These are phyloP conservation scores for Penicillium griseofulvum DNA, from an alignment of 2,329 filamentous ascomycete species.

Conservation along the genomic window DNA sequence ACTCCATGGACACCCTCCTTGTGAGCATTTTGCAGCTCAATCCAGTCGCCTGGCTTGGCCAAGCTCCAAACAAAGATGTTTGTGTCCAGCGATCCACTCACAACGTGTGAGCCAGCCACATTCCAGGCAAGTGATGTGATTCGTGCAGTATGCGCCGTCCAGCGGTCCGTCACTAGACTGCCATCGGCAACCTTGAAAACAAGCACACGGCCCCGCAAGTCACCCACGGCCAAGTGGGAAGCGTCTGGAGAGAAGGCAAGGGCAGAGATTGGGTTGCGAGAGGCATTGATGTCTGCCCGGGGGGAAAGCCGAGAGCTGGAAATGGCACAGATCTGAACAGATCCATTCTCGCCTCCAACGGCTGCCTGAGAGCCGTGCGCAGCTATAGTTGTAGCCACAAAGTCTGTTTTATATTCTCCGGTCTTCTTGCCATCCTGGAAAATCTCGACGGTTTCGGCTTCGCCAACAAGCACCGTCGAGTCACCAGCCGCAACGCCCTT, in stretches of 20 bases:
- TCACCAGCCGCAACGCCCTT: slow-evolving; percentile 64
- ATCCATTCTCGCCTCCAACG: slow-evolving; percentile 71
- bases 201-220: slow-evolving; percentile 80
- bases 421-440: slow-evolving; percentile 58
- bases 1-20: slow-evolving; percentile 94
- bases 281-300: slow-evolving; percentile 61
- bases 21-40: slow-evolving; percentile 84
- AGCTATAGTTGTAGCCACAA: slow-evolving; percentile 68
- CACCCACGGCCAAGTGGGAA: slow-evolving; percentile 76
- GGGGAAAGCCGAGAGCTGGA: slow-evolving; percentile 56
- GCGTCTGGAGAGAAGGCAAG: slow-evolving; percentile 81
- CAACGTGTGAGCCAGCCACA: slow-evolving; percentile 70
- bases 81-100: slow-evolving; percentile 83
- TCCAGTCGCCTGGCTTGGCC: slow-evolving; percentile 73
- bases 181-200: slow-evolving; percentile 69
- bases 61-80: slow-evolving; percentile 92
- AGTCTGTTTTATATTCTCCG: slow-evolving; percentile 60
- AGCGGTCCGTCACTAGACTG: slow-evolving; percentile 74
- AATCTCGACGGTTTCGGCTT: slow-evolving; percentile 58
- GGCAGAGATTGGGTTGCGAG: slow-evolving; percentile 69
- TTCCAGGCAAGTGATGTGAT: slow-evolving; percentile 76
- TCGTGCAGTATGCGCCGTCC: slow-evolving; percentile 68
- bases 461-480: slow-evolving; percentile 57
- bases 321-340: slow-evolving; percentile 70
- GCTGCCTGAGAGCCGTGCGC: slow-evolving; percentile 67